Evolutionary conservation across 495 filamentous ascomycete species (phyloP), one percentile per base, ranked within the genome.

Genomic region (Xylaria flabelliformis): DNA sequence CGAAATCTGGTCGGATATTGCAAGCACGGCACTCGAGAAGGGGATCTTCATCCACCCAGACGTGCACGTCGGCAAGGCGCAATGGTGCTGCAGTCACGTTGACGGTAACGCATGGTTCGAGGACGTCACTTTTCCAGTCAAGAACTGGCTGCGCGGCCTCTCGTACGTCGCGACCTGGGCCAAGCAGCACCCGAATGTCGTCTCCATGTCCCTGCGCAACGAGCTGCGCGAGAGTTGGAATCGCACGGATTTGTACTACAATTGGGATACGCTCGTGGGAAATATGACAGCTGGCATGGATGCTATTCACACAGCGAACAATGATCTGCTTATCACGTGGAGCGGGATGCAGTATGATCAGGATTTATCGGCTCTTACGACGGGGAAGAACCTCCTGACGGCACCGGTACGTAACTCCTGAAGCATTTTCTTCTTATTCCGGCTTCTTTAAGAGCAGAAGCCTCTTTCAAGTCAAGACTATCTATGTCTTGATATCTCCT

Each of bases 81-180:
- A 83, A 48, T 89, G 87, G 86, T 89, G 88, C 79, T 89, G 87
- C 70, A 80, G 78, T 21, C 77, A 79, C 26, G 80, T 74, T 0
- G 88, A 90, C 75, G 88, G 88, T 0, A 88, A 88, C 74, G 76
- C 85, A 19, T 90, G 86, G 88, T 88, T 88, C 64, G 86, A 85
- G 19, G 86, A 89, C 66, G 78, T 80, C 2, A 82, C 84, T 68
- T 89, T 90, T 75, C 77, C 85, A 59, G 78, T 83, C 0, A 73
- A 75, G 0, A 85, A 85, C 53, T 89, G 87, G 88, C 76, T 82
- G 39, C 82, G 87, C 19, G 87, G 84, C 7, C 76, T 86, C 44
- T 72, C 78, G 12, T 87, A 83, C 72, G 85, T 90, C 76, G 87
- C 85, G 7, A 71, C 78, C 7, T 85, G 85, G 85, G 82, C 79